A percentile compares a stretch with the other conserved stretches of the same genome.
phyloP scores from a whole-genome alignment of 441 rosid genomes.

The Populus trichocarpa region DNA sequence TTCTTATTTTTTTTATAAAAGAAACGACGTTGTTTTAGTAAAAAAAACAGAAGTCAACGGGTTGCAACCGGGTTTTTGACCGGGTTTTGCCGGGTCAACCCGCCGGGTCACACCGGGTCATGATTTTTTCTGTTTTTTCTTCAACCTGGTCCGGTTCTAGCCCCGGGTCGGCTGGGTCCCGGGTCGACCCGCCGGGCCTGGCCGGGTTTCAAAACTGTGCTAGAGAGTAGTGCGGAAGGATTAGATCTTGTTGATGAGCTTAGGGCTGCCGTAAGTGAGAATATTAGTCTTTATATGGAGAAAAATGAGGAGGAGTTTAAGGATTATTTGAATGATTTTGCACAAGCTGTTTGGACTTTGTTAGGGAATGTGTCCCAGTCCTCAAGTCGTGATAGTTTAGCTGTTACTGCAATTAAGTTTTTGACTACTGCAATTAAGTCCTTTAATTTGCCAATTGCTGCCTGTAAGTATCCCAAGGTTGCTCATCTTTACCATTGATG shows the following conservation, averaged over 20 bases:
- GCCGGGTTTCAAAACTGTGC: neutral
- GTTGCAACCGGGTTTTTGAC: too few relatives aligned
- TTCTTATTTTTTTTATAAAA: too few relatives aligned
- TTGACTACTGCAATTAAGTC: conserved; percentile 39
- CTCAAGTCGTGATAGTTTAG: conserved; percentile 68
- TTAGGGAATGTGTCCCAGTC: conserved; percentile 66
- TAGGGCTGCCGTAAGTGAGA: conserved; percentile 86
- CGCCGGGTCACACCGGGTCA: too few relatives aligned
- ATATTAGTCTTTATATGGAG: conserved; percentile 91
- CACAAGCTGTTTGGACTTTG: conserved; percentile 82
- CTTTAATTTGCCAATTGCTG: too few relatives aligned
- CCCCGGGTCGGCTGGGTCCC: too few relatives aligned
- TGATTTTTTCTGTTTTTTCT: too few relatives aligned
- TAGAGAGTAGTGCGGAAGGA: conserved; percentile 61
- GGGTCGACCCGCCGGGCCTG: too few relatives aligned
- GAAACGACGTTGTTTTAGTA: too few relatives aligned
- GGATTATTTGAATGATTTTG: conserved; percentile 62
- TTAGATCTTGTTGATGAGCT: conserved; percentile 60
- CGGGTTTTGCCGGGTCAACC: too few relatives aligned
- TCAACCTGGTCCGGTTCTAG: too few relatives aligned
- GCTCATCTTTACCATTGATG: too few relatives aligned
- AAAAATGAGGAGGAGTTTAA: conserved; percentile 90
- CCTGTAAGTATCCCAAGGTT: conserved; percentile 45
- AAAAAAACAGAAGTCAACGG: too few relatives aligned
- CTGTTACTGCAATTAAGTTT: conserved; percentile 86